Evolutionary conservation across 2,329 filamentous ascomycete species (phyloP), one percentile per base, ranked within the genome.

Genomic region (Bipolaris cookei): DNA sequence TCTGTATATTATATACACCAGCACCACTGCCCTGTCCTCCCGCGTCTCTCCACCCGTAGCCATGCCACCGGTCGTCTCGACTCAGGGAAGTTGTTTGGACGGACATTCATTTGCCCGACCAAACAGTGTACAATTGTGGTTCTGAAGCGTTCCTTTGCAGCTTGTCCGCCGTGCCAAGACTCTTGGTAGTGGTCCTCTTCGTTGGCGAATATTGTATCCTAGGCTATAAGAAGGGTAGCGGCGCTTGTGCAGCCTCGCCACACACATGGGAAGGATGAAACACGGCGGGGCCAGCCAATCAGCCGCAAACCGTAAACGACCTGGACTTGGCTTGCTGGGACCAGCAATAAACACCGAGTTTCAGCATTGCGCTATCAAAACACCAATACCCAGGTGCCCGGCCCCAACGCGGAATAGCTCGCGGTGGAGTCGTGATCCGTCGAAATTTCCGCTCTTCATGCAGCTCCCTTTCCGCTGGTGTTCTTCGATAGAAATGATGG

Each of bases 331-430:
- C 28, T 3, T 6, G 11, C 21, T 6, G 11, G 20, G 39, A 13
- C 23, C n/a, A 14, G 35, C 35, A 49, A 49, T 49, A 49, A 49
- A 49, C 46, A 49, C 28, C 35, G 11, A n/a, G 46, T 49, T 49
- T 49, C 46, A 49, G 35, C 23, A 35, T 49, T 14, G 16, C 23
- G 10, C 3, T 30, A n/a, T 35, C 46, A 49, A 49, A 30, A 30
- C 35, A 3, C 28, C 6, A 2, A 11, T 41, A 11, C 21, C 35
- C 14, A 4, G 10, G 28, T 25, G 28, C 23, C 7, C 23, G n/a
- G 11, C 10, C 13, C 32, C 8, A 11, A 30, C 21, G 14, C 7
- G 35, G 21, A 16, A 11, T 41, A 18, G 23, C 10, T 28, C 6
- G 5, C 10, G 8, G 46, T 4, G n/a, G 23, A 10, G n/a, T 30